Evolutionary conservation across 306 rosid genomes (phyloP).

Genomic region (Arachis stenosperma): DNA sequence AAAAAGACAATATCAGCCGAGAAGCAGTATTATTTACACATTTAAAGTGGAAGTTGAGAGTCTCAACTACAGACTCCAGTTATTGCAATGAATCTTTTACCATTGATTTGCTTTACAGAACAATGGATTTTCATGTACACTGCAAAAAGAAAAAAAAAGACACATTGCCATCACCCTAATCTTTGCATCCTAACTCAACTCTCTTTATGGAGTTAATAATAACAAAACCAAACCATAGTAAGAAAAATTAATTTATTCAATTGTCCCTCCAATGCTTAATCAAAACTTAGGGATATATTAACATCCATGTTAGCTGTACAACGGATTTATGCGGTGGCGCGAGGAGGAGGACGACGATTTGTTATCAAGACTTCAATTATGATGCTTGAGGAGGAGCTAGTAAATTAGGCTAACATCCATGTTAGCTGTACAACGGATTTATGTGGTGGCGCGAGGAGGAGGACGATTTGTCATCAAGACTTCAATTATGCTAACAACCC

Average conservation of each 20-base stretch:
- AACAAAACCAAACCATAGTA: constrained; percentile 33
- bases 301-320: constrained; percentile 78
- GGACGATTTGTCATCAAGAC: constrained; percentile 31
- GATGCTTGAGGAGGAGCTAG: constrained; percentile 47
- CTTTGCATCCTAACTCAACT: constrained; percentile 51
- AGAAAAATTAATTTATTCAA: constrained; percentile 45
- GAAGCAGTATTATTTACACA: constrained; percentile 76
- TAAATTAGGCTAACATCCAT: constrained; percentile 61
- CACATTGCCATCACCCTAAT: constrained; percentile 42
- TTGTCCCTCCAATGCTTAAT: constrained; percentile 53
- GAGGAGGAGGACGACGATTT: constrained; percentile 32
- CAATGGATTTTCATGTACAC: constrained; percentile 49
- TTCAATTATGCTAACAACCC: constrained; percentile 63
- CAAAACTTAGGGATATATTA: constrained; percentile 49
- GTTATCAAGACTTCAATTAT: constrained; percentile 32
- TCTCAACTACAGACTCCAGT: constrained; percentile 39
- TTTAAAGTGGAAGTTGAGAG: constrained; percentile 45
- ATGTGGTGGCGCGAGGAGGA: constrained; percentile 43
- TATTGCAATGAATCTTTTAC: constrained; percentile 61
- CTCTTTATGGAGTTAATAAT: constrained; percentile 39
- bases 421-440: constrained; percentile 76
- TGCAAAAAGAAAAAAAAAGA: constrained; percentile 32
- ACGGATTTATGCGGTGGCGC: constrained; percentile 46
- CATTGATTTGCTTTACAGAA: constrained; percentile 54
- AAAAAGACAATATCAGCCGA: constrained; percentile 10